A percentile compares a stretch with the other conserved stretches of the same genome.
Conservation (phyloP, 441 rosid genomes). For the Viola pubescens region DNA sequence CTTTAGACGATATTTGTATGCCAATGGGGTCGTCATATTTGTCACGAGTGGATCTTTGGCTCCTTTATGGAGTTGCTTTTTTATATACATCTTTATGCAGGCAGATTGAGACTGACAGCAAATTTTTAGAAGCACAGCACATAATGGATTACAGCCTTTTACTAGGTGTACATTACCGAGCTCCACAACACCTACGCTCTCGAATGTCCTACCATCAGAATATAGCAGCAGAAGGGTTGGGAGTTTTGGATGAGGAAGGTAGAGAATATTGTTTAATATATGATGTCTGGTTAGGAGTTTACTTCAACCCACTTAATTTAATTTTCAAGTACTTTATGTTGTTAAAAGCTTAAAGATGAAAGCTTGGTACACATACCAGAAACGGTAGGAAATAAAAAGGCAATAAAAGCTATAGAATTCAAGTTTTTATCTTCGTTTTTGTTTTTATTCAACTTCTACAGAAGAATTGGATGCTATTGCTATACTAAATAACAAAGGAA, state of each 20-base stretch:
- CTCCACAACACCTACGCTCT: slow-evolving; percentile 78
- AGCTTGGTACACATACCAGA: too few relatives aligned
- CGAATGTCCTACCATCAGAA: slow-evolving; percentile 34
- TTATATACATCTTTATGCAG: slow-evolving; percentile 31
- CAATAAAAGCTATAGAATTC: too few relatives aligned
- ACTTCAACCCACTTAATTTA: background rate
- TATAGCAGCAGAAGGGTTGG: slow-evolving; percentile 56
- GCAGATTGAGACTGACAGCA: slow-evolving; percentile 84
- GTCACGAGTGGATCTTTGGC: background rate
- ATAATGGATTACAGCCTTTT: slow-evolving; percentile 99
- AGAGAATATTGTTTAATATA: slow-evolving; percentile 5
- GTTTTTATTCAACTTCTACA: too few relatives aligned
- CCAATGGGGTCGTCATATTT: background rate
- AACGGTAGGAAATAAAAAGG: too few relatives aligned
- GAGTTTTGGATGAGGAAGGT: slow-evolving; percentile 91
- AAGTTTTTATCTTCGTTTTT: too few relatives aligned
- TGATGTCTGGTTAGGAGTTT: slow-evolving; percentile 3
- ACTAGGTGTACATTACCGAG: slow-evolving; percentile 96
- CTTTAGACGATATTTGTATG: background rate
- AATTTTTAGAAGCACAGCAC: slow-evolving; percentile 72
- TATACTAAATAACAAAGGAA: too few relatives aligned
- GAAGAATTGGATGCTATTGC: too few relatives aligned
- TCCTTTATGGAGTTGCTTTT: slow-evolving; percentile 5
- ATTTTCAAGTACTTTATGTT: background rate
- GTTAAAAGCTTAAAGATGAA: too few relatives aligned